These are phyloP conservation scores for Dictyostelium citrinum DNA, from an alignment of 78 protist genomes.

Conservation along the genomic window DNA sequence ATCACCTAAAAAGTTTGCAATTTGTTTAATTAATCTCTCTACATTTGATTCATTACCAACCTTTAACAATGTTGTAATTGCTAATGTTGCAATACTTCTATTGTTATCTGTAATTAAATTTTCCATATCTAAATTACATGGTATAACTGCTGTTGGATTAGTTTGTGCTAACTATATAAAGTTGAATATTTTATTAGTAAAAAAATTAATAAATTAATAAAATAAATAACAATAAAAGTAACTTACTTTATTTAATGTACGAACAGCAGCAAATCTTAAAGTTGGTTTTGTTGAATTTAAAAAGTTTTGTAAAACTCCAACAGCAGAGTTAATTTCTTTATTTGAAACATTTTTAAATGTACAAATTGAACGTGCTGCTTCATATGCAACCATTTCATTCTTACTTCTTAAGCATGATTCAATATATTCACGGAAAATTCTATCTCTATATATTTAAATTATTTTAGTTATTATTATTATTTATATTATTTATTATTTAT, in stretches of 20 bases:
- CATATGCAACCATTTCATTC: conserved; percentile 96
- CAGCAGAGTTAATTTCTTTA: conserved; percentile 92
- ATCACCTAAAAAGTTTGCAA: conserved; percentile 92
- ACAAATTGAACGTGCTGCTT: conserved; percentile 98
- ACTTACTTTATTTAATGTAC: conserved; percentile 88
- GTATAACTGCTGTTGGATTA: conserved; percentile 88
- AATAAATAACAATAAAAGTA: neutral
- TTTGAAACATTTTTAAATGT: conserved; percentile 78
- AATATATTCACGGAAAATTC: conserved; percentile 80
- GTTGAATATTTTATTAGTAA: neutral
- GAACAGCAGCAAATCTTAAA: conserved; percentile 96
- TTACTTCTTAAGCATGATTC: conserved; percentile 89
- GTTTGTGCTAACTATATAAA: conserved; percentile 60
- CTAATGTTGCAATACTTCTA: conserved; percentile 97
- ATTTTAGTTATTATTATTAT: neutral
- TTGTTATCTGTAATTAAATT: conserved; percentile 93
- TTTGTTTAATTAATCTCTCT: conserved; percentile 97
- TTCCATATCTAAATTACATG: conserved; percentile 96
- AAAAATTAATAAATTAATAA: neutral
- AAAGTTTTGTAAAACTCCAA: conserved; percentile 93
- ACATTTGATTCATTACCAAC: conserved; percentile 93
- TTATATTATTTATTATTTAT: neutral
- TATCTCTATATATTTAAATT: conserved; percentile 18
- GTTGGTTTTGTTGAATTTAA: conserved; percentile 91
- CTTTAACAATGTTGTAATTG: conserved; percentile 98